Evolutionary conservation across 2,329 filamentous ascomycete genomes (phyloP).

Genomic region (Dactylellina sp.): DNA sequence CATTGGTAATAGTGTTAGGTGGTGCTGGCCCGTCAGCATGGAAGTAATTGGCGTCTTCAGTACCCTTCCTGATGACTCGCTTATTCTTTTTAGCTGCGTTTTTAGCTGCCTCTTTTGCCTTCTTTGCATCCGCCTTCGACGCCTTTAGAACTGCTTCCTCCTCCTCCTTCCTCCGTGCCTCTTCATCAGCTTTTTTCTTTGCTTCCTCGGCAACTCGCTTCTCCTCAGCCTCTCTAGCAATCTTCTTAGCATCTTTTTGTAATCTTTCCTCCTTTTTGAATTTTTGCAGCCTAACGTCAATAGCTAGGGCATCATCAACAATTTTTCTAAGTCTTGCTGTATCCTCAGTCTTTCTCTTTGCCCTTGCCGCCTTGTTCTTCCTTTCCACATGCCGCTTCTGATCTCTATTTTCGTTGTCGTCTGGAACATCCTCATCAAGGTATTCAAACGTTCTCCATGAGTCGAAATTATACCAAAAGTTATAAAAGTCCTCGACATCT

Average conservation of each 20-base stretch:
- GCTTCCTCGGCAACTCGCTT: conserved; percentile 89
- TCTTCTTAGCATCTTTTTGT: conserved; percentile 93
- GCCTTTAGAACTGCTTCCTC: conserved; percentile 88
- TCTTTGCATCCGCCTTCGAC: conserved; percentile 85
- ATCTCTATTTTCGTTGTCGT: conserved; percentile 98
- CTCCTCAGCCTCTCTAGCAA: conserved; percentile 91
- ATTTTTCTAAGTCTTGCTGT: conserved; percentile 88
- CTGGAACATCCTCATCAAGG: conserved; percentile 96
- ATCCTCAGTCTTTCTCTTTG: conserved; percentile 99
- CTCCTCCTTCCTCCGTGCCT: conserved; percentile 81
- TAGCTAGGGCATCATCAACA: conserved; percentile 84
- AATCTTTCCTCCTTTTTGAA: conserved; percentile 93
- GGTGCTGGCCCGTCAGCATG: conserved; percentile 75
- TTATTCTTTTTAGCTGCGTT: conserved; percentile 99
- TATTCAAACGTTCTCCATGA: conserved; percentile 98
- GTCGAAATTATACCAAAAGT: conserved; percentile 99
- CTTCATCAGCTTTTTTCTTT: conserved; percentile 82
- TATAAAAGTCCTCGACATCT: conserved; percentile 95
- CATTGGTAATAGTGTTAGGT: conserved; percentile 81
- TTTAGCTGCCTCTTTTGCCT: conserved; percentile 98
- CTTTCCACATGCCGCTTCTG: conserved; percentile 98
- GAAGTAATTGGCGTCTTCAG: conserved; percentile 99
- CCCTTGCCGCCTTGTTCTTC: conserved; percentile 96
- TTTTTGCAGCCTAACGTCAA: conserved; percentile 95
- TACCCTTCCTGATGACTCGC: conserved; percentile 89